Evolutionary conservation across 148 eudicot species (phyloP), one percentile per base, ranked within the genome.

Genomic region (Fagopyrum homotropicum): DNA sequence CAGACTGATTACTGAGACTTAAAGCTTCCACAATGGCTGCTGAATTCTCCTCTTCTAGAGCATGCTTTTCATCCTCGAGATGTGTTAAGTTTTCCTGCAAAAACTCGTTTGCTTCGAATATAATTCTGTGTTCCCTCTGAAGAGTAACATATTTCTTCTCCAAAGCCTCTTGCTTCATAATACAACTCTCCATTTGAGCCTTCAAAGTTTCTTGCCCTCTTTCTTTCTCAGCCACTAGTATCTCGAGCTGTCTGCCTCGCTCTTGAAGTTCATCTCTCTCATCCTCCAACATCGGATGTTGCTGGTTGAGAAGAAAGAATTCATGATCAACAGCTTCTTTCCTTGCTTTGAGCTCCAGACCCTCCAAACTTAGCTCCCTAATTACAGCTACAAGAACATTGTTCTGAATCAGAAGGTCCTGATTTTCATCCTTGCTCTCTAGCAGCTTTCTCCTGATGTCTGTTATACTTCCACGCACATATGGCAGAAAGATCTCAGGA

Each of bases 401-500:
- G 77, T 92, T 95, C 76, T 92, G 93, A 75, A 90, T 79, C 75
- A 81, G 81, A 17, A 90, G 82, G 78, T 82, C 84, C 56, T 86
- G 88, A 77, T 84, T 89, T 75, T 90, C 88, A 57, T 95, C 92
- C 72, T 85, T 86, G 72, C 79, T 77, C 64, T 82, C 80, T 4
- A 75, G 83, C 49, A 94, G 72, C 44, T 87, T 83, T 66, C 71
- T 77, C 75, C 85, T 89, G 50, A 84, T 75, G 54, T 81, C 79
- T 63, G 78, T 73, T 46, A 92, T 83, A 74, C 75, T 86, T 19
- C 80, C 83, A 40, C 87, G 73, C 9, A 90, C 77, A 61, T 71
- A 76, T 54, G 90, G 82, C 48, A 94, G 64, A 70, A 85, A 85
- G 69, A 76, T 75, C 73, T 88, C 96, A 0, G 80, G 75, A 79